phyloP scores from a whole-genome alignment of 495 filamentous ascomycete species.

The Lepraria neglecta region DNA sequence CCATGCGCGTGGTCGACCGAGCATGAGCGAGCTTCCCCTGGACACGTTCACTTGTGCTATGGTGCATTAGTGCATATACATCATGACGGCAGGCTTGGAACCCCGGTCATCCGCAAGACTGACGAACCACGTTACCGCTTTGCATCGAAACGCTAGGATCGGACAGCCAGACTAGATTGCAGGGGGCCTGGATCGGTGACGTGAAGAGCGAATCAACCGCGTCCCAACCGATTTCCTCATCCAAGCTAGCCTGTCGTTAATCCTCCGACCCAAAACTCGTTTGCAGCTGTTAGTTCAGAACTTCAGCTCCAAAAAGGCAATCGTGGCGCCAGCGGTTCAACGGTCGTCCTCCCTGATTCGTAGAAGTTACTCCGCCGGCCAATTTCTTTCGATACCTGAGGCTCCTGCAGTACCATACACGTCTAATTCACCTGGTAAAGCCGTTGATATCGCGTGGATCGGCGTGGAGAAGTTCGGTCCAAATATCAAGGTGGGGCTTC shows the following conservation, averaged over 20 bases:
- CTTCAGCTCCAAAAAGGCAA: conserved; percentile 21
- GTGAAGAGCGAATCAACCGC: conserved; percentile 15
- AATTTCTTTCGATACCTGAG: conserved; percentile 10
- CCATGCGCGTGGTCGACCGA: conserved; percentile 14
- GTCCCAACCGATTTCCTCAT: conserved; percentile 6
- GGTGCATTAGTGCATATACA: conserved; percentile 17
- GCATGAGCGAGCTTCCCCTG: conserved; percentile 17
- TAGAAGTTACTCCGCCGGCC: conserved; percentile 13
- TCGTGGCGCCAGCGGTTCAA: conserved; percentile 18
- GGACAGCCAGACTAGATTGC: conserved; percentile 11
- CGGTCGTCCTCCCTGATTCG: conserved; percentile 16
- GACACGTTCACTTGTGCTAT: conserved; percentile 3
- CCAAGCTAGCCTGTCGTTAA: conserved; percentile 14
- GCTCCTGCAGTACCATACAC: conserved; percentile 11
- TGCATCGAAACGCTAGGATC: conserved; percentile 18
- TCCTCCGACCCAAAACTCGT: conserved; percentile 13
- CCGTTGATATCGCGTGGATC: conserved; percentile 14
- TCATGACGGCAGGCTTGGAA: conserved; percentile 16
- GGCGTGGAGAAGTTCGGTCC: conserved; percentile 15
- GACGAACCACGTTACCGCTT: conserved; percentile 18
- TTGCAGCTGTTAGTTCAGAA: background rate
- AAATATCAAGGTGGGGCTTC: background rate
- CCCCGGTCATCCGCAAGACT: background rate
- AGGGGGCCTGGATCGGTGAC: conserved; percentile 15
- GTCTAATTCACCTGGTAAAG: background rate